These are phyloP conservation scores for Vitis rotundifolia DNA, from an alignment of 164 flowering plant species.

Conservation along the genomic window DNA sequence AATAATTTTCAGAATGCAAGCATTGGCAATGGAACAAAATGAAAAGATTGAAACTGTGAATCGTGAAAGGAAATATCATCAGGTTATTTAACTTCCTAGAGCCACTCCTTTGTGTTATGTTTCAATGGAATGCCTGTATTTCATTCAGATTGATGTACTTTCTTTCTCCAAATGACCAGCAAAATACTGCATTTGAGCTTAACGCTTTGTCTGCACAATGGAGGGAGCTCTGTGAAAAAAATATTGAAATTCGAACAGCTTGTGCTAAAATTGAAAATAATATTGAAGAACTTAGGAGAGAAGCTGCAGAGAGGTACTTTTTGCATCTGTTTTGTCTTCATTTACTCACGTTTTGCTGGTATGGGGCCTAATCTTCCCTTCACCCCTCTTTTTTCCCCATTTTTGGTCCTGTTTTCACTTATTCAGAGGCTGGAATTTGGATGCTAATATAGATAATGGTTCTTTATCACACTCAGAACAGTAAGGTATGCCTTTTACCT, in stretches of 20 bases:
- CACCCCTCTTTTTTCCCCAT: too few species aligned
- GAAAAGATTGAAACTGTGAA: slow-evolving; percentile 83
- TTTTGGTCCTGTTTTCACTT: background rate
- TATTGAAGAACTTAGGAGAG: slow-evolving; percentile 52
- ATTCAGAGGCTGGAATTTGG: slow-evolving; percentile 75
- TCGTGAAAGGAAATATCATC: slow-evolving; percentile 93
- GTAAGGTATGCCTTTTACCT: slow-evolving; percentile 25
- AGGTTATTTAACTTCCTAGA: slow-evolving; percentile 45
- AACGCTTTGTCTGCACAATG: slow-evolving; percentile 81
- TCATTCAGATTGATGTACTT: slow-evolving; percentile 2
- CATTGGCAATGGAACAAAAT: slow-evolving; percentile 59
- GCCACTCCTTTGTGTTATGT: background rate
- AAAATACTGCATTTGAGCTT: slow-evolving; percentile 85
- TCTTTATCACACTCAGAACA: slow-evolving; percentile 24
- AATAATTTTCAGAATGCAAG: slow-evolving; percentile 60
- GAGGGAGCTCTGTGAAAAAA: slow-evolving; percentile 86
- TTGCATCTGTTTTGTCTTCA: background rate
- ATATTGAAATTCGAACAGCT: slow-evolving; percentile 82
- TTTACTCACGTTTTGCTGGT: background rate
- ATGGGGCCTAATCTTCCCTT: slow-evolving; percentile 4
- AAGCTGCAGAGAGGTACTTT: slow-evolving; percentile 72
- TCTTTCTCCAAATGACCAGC: slow-evolving; percentile 48
- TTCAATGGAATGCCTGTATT: slow-evolving; percentile 6
- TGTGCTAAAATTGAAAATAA: slow-evolving; percentile 59
- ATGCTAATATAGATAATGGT: slow-evolving; percentile 44